Conservation (phyloP, 2,329 filamentous ascomycete species). For the Scedosporium minutisporum region DNA sequence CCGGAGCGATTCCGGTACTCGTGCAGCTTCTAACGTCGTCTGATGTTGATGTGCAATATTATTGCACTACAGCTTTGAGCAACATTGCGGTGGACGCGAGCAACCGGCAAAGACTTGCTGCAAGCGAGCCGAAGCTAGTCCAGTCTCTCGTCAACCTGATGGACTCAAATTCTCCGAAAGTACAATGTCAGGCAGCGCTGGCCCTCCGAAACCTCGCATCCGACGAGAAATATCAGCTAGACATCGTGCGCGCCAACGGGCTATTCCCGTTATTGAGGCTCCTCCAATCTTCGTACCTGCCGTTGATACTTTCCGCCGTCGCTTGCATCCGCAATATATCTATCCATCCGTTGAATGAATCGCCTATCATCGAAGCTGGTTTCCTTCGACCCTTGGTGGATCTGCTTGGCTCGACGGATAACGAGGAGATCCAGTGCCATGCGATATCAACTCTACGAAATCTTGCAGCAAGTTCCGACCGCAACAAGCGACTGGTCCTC, state of each 20-base stretch:
- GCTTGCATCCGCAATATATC: slow-evolving; percentile 98
- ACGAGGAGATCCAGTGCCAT: slow-evolving; percentile 98
- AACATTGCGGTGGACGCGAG: slow-evolving; percentile 93
- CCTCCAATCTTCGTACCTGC: slow-evolving; percentile 89
- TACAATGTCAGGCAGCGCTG: slow-evolving; percentile 93
- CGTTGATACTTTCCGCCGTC: slow-evolving; percentile 90
- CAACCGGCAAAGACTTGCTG: slow-evolving; percentile 83
- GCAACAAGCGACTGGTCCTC: slow-evolving; percentile 95
- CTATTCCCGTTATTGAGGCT: slow-evolving; percentile 78
- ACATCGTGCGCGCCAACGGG: slow-evolving; percentile 86
- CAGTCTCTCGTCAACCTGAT: slow-evolving; percentile 92
- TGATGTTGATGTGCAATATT: slow-evolving; percentile 98
- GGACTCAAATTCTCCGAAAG: slow-evolving; percentile 94
- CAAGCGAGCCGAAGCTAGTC: slow-evolving; percentile 83
- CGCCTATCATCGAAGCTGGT: slow-evolving; percentile 94
- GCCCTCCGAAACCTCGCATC: slow-evolving; percentile 92
- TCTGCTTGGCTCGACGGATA: slow-evolving; percentile 86
- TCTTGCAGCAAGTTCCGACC: slow-evolving; percentile 88
- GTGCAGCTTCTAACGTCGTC: slow-evolving; percentile 87
- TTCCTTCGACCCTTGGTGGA: slow-evolving; percentile 92
- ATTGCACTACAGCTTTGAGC: slow-evolving; percentile 95
- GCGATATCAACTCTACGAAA: slow-evolving; percentile 96
- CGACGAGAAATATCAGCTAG: slow-evolving; percentile 96
- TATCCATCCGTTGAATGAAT: slow-evolving; percentile 95
- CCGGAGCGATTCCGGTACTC: slow-evolving; percentile 93